These are phyloP conservation scores for Erysiphe pulchra DNA, from an alignment of 2,329 filamentous ascomycete genomes.

Conservation along the genomic window DNA sequence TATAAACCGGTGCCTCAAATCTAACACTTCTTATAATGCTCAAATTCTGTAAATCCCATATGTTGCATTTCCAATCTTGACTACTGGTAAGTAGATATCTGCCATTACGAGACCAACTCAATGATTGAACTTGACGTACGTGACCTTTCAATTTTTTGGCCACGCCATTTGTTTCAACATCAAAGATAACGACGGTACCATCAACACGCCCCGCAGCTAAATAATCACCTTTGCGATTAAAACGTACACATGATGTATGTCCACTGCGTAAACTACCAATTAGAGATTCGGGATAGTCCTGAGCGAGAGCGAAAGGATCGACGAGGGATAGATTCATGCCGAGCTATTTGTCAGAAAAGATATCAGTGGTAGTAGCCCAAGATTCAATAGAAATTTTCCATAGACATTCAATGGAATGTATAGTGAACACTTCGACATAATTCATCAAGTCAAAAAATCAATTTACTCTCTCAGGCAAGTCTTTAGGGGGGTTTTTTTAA, in stretches of 20 bases:
- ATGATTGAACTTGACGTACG: constrained; percentile 73
- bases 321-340: constrained; percentile 47
- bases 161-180: constrained; percentile 90
- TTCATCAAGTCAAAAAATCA: too few relatives aligned
- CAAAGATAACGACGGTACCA: constrained; percentile 86
- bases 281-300: constrained; percentile 76
- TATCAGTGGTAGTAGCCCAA: too few relatives aligned
- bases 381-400: too few relatives aligned
- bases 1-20: constrained; percentile 83
- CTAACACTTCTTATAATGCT: constrained; percentile 56
- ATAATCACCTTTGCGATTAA: constrained; percentile 85
- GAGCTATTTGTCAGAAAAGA: not conserved
- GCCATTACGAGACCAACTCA: constrained; percentile 87
- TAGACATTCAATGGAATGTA: too few relatives aligned
- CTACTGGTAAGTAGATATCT: constrained; percentile 78
- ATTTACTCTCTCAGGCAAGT: too few relatives aligned
- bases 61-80: constrained; percentile 85
- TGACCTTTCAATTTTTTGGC: constrained; percentile 85
- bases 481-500: too few relatives aligned
- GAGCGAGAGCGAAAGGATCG: constrained; percentile 43
- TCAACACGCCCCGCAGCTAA: constrained; percentile 85
- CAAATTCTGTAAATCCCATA: constrained; percentile 69
- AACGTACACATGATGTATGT: constrained; percentile 45
- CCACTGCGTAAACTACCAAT: constrained; percentile 60
- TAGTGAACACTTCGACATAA: too few relatives aligned